Conservation (phyloP, 2,329 filamentous ascomycete species). For the Alternaria burnsii region DNA sequence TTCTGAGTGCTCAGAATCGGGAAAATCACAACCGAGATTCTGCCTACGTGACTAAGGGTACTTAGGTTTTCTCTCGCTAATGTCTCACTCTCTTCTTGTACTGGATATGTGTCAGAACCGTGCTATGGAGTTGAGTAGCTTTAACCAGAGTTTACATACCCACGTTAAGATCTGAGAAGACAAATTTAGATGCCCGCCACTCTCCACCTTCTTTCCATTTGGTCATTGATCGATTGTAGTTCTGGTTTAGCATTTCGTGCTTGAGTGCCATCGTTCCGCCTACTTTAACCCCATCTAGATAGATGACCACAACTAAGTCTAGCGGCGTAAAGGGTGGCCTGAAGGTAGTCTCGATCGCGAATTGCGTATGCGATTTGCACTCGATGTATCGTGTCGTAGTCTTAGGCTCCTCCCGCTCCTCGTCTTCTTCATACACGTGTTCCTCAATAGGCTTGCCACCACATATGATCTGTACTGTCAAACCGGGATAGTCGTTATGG, state of each 20-base stretch:
- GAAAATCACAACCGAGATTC: background rate
- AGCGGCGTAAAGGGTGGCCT: background rate
- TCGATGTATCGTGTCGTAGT: background rate
- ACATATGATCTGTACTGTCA: background rate
- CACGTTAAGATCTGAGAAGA: background rate
- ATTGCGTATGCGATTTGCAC: background rate
- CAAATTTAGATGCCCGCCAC: background rate
- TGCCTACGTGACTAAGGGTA: background rate
- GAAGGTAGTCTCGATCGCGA: background rate
- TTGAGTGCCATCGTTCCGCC: background rate
- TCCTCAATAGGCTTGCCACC: background rate
- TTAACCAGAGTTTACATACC: background rate
- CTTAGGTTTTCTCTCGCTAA: background rate
- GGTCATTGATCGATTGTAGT: background rate
- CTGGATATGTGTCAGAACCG: background rate
- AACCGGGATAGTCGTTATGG: background rate
- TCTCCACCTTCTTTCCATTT: background rate
- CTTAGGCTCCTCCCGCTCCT: background rate
- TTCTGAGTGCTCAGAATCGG: background rate
- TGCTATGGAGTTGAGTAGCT: background rate
- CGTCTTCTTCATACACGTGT: background rate
- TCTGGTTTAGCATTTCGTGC: background rate
- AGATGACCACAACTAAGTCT: rapidly evolving
- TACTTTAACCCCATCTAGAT: background rate
- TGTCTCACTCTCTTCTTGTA: background rate